Base-by-base conservation (phyloP, 2,329 filamentous ascomycete genomes). In the Chaetomium olivaceum region DNA sequence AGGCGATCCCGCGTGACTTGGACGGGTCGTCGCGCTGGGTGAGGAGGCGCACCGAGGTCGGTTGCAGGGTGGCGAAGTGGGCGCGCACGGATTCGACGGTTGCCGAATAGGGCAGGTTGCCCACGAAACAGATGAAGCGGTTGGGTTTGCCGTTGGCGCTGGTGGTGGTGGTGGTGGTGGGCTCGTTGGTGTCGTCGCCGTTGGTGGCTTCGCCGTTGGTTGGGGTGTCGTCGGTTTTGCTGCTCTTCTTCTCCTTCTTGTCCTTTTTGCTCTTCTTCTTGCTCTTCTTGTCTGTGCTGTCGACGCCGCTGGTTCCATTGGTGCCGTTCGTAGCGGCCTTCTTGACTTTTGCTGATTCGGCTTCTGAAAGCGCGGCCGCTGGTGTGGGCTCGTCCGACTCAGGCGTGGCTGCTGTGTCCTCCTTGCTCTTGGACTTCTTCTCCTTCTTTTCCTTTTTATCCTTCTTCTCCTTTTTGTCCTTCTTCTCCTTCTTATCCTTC, bases 71-170 rank as follows among this genome's bases (percentile, higher is more conserved):
- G 51, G 87, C 83, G 77, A 97, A 97, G 81, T 97, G 93, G 65
- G 85, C 82, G 64, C 80, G 80, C 68, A 98, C 85, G 51, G 87
- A 83, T 58, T 85, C 85, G 60, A 84, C 83, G 4, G 90, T 97
- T 50, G 92, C 91, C 67, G 84, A 88, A 85, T 87, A 97, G 58
- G 94, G 94, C 6, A 98, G 89, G 80, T 97, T 97, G 76, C 94
- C 92, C 85, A 71, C 66, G 69, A 73, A 71, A 72, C 68, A 89
- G 69, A 94, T 87, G 78, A 95, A 95, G 73, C 89, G 86, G 67
- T 93, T 92, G 80, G 92, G 92, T 58, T 74, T 73, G 61, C 57
- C 71, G 51, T 65, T 58, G 48, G 58, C n/a, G n/a, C n/a, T 66
- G 51, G 19, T 67, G 50, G 70, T 58, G 16, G 48, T 52, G 36